Conservation (phyloP, 768 basidiomycete genomes). For the Lactarius vividus region DNA sequence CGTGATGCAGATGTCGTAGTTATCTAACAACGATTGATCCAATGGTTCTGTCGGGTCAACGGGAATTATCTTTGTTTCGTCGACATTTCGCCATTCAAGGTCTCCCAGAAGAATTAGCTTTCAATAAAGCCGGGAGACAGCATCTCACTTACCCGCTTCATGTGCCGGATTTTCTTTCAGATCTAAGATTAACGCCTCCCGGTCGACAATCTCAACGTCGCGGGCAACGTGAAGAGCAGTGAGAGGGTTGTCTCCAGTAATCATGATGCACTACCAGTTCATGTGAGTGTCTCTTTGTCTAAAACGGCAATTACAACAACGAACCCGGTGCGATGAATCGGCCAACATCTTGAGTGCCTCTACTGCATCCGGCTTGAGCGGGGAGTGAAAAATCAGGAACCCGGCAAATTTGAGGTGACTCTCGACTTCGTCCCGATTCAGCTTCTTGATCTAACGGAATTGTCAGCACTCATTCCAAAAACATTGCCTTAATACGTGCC, state of each 20-base stretch:
- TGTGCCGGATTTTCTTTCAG: slow-evolving; percentile 73
- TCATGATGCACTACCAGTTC: slow-evolving; percentile 85
- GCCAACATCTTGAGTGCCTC: slow-evolving; percentile 89
- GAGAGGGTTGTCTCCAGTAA: slow-evolving; percentile 97
- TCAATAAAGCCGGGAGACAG: slow-evolving; percentile 12
- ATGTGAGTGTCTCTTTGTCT: slow-evolving; percentile 16
- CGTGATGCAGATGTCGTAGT: slow-evolving; percentile 96
- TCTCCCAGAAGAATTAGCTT: slow-evolving; percentile 40
- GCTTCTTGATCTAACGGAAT: slow-evolving; percentile 71
- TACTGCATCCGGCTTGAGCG: slow-evolving; percentile 90
- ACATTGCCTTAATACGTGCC: slow-evolving; percentile 42
- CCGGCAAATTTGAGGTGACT: slow-evolving; percentile 81
- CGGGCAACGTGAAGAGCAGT: slow-evolving; percentile 95
- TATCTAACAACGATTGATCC: slow-evolving; percentile 70
- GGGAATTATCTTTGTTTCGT: slow-evolving; percentile 84
- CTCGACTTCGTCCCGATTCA: slow-evolving; percentile 82
- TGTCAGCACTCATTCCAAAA: not conserved
- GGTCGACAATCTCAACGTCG: slow-evolving; percentile 96
- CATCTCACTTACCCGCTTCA: slow-evolving; percentile 53
- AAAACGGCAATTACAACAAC: slow-evolving; percentile 33
- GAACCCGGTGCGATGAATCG: slow-evolving; percentile 92
- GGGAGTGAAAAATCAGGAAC: slow-evolving; percentile 98
- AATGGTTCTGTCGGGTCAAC: slow-evolving; percentile 79
- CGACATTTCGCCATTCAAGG: slow-evolving; percentile 90
- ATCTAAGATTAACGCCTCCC: slow-evolving; percentile 91